Percentiles rank a stretch among this genome's conserved stretches.
Conservation (phyloP, 805 yeast species). For the Kazachstania bromeliacearum region DNA sequence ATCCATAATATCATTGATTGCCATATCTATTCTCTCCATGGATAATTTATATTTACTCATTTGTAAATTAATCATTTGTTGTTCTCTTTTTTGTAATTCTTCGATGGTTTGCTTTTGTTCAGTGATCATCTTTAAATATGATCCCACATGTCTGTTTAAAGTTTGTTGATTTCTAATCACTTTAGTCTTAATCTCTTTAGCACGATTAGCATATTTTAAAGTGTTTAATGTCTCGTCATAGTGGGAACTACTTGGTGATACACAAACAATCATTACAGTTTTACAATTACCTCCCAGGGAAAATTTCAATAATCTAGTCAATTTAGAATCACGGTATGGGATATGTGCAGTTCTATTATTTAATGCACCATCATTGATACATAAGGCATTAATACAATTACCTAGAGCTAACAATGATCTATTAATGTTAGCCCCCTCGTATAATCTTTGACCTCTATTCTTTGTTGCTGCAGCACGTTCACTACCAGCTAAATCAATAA, state of each 20-base stretch:
- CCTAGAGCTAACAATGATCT: conserved; percentile 82
- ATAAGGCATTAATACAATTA: conserved; percentile 85
- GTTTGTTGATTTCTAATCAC: conserved; percentile 63
- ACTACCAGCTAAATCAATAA: conserved; percentile 91
- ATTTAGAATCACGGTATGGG: conserved; percentile 85
- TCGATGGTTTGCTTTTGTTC: conserved; percentile 71
- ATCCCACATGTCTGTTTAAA: conserved; percentile 74
- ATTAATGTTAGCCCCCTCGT: conserved; percentile 92
- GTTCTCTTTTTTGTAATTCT: conserved; percentile 50
- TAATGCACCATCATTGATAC: conserved; percentile 59
- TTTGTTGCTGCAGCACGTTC: conserved; percentile 88
- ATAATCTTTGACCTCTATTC: conserved; percentile 70
- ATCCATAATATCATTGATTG: conserved; percentile 36
- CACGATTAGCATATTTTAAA: conserved; percentile 82
- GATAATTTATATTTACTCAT: conserved; percentile 29
- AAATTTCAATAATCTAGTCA: conserved; percentile 77
- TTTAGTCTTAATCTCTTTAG: conserved; percentile 82
- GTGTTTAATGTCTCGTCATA: conserved; percentile 92
- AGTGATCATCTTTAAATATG: conserved; percentile 73
- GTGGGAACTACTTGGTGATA: conserved; percentile 77
- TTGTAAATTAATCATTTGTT: conserved; percentile 32
- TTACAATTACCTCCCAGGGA: conserved; percentile 91
- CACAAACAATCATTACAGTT: conserved; percentile 92
- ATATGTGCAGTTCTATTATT: conserved; percentile 53
- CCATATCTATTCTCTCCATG: conserved; percentile 33